phyloP scores from a whole-genome alignment of 1,284 basidiomycete genomes.

The Ganoderma resinaceum region DNA sequence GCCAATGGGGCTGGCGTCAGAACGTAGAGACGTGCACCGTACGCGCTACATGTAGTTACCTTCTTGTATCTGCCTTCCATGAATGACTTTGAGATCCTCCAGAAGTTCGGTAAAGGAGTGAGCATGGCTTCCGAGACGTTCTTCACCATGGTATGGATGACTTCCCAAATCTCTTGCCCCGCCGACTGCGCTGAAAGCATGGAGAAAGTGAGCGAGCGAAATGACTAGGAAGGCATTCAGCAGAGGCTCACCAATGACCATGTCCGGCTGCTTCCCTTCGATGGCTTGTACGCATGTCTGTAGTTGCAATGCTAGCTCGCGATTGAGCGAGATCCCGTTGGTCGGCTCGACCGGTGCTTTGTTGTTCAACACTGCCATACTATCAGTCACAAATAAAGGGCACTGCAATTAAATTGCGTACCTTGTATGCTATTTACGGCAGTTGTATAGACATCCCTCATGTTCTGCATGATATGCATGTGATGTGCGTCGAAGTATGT shows the following conservation, averaged over 20 bases:
- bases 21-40: background rate
- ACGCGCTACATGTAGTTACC: slow-evolving; percentile 49
- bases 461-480: slow-evolving; percentile 80
- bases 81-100: slow-evolving; percentile 91
- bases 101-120: slow-evolving; percentile 87
- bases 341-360: slow-evolving; percentile 44
- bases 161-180: slow-evolving; percentile 86
- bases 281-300: slow-evolving; percentile 62
- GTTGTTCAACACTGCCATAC: slow-evolving; percentile 50
- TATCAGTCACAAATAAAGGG: no score
- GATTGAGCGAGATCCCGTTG: slow-evolving; percentile 48
- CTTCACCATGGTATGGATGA: slow-evolving; percentile 77
- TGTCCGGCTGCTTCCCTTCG: slow-evolving; percentile 70
- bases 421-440: slow-evolving; percentile 64
- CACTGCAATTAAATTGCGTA: slow-evolving; percentile 39
- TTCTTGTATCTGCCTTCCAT: slow-evolving; percentile 92
- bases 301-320: slow-evolving; percentile 59
- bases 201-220: slow-evolving; percentile 5
- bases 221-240: background rate
- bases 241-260: slow-evolving; percentile 61
- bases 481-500: slow-evolving; percentile 95
- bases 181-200: slow-evolving; percentile 41
- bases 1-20: background rate
- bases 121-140: slow-evolving; percentile 74
- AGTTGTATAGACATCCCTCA: slow-evolving; percentile 73